Evolutionary conservation across 768 basidiomycete genomes (phyloP).

Genomic region (Mycena vulgaris): DNA sequence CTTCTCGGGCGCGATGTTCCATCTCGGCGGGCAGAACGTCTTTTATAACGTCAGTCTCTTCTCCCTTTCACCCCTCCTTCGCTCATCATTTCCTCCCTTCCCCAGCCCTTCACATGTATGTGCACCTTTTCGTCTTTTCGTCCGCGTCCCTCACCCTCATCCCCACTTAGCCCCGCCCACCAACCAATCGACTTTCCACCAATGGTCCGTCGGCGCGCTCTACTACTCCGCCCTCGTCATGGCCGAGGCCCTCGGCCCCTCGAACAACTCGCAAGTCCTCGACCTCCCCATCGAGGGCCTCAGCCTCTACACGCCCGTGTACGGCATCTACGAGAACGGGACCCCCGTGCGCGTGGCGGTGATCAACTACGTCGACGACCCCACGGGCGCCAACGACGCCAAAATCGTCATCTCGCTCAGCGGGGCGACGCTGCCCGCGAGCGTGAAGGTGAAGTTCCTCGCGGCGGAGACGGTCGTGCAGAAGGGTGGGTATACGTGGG

Average conservation of each 20-base stretch:
- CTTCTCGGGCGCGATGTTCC: conserved; percentile 47
- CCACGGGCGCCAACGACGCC: conserved; percentile 54
- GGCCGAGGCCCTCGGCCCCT: conserved; percentile 60
- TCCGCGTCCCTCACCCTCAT: not conserved
- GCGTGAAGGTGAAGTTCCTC: conserved; percentile 68
- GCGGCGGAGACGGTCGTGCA: conserved; percentile 68
- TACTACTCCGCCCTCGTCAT: conserved; percentile 64
- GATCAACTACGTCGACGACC: conserved; percentile 66
- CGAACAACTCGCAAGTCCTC: conserved; percentile 53
- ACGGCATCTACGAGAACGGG: conserved; percentile 50
- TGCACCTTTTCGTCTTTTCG: not conserved
- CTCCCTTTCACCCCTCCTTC: not conserved
- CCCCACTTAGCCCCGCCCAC: conserved; percentile 57
- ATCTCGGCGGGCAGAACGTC: conserved; percentile 64
- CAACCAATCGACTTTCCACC: conserved; percentile 58
- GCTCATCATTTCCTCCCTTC: not conserved
- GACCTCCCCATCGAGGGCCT: conserved; percentile 53
- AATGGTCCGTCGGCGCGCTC: conserved; percentile 70
- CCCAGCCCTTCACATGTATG: not conserved
- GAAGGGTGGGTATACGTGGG: conserved; percentile 81
- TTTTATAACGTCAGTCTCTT: conserved; percentile 58
- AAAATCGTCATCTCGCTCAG: conserved; percentile 64
- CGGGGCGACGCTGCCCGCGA: conserved; percentile 55
- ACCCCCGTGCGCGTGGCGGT: conserved; percentile 56
- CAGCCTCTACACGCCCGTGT: conserved; percentile 59